phyloP scores from a whole-genome alignment of 306 rosid genomes.

The Acacia crassicarpa region DNA sequence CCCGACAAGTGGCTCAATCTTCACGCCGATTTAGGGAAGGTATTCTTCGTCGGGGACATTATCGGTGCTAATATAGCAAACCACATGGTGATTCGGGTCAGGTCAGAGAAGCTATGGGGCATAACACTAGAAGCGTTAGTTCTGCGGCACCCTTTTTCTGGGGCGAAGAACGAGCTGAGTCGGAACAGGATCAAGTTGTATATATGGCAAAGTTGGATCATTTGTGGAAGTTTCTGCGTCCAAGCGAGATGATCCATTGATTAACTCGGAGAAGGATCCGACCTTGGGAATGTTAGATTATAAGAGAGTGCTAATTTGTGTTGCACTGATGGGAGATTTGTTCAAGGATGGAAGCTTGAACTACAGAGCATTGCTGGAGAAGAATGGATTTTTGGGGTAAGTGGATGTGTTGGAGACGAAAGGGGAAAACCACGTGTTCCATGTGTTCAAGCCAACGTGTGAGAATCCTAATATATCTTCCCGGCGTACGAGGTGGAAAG shows the following conservation, averaged over 20 bases:
- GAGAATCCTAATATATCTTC: neutral
- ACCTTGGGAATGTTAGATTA: slow-evolving; percentile 46
- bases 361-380: slow-evolving; percentile 47
- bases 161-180: no score
- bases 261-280: slow-evolving; percentile 67
- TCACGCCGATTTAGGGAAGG: no score
- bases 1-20: no score
- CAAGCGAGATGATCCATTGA: slow-evolving; percentile 49
- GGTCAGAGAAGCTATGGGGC: no score
- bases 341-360: slow-evolving; percentile 49
- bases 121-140: no score
- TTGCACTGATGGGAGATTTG: slow-evolving; percentile 68
- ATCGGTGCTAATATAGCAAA: no score
- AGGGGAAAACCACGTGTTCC: slow-evolving; percentile 40
- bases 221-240: slow-evolving; percentile 57
- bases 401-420: slow-evolving; percentile 48
- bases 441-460: neutral
- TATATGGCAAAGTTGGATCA: neutral
- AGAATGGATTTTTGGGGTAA: slow-evolving; percentile 52
- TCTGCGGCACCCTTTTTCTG: no score
- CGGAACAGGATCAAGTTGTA: no score
- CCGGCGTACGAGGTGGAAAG: no score
- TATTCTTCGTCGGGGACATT: no score
- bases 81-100: no score
- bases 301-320: slow-evolving; percentile 54